Evolutionary conservation across 208 protist species (phyloP), one percentile per base, ranked within the genome.

Genomic region (Sergeia podlipaevii): DNA sequence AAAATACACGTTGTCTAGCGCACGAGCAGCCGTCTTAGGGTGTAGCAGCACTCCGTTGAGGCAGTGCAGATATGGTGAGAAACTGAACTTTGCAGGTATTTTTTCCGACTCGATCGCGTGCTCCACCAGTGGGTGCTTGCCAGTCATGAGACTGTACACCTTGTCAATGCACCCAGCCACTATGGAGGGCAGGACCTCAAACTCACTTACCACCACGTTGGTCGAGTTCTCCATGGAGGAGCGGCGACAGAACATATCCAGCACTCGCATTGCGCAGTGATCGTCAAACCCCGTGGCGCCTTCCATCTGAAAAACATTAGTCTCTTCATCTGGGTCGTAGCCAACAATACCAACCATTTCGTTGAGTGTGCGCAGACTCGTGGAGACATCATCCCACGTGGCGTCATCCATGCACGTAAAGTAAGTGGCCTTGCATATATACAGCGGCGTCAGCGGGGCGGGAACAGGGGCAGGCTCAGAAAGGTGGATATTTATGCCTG

Each of bases 11-110:
- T 95, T 95, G 20, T 77, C 70, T 21, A 91, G 67, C 32, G 80
- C 79, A 15, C 51, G 57, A 0, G 74, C 44, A 0, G 77, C 85
- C 3, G 57, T 74, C 27, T 46, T 56, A 3, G 88, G 88, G 67
- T 95, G 88, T 39, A 89, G 65, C 36, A 95, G 58, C 8, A 89
- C 80, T 11, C 77, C 80, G 39, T 74, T 79, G 10, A 95, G 66
- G 47, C 82, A 89, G 13, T 77, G 60, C 17, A 88, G 62, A 50
- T 92, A 95, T 3, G 77, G 77, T 0, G 80, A 86, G 26, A 73
- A 77, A 36, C 65, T 58, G 33, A 74, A 74, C 7, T 47, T 24
- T 15, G 65, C 72, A 44, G 86, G 72, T 21, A 95, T 63, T 0
- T 45, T 44, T 13, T 71, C 70, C 1, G 68, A 55, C 18, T 72